phyloP scores from a whole-genome alignment of 148 eudicot genomes.

The Rhododendron molle region DNA sequence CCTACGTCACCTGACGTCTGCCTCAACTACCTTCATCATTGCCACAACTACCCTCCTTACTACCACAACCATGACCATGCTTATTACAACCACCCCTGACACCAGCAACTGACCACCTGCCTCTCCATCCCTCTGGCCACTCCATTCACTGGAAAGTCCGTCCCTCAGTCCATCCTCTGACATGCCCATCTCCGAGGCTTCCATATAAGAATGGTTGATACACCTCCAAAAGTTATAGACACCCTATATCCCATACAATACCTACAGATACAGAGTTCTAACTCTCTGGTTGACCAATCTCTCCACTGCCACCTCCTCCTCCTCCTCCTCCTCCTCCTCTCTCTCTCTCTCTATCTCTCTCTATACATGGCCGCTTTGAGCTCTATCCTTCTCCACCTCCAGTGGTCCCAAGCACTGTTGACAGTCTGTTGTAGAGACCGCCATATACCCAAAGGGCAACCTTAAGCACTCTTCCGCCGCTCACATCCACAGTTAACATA shows the following conservation, averaged over 20 bases:
- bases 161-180: not conserved
- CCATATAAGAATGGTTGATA: not conserved
- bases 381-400: not conserved
- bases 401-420: not conserved
- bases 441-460: not conserved
- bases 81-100: not conserved
- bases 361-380: not conserved
- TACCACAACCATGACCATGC: not conserved
- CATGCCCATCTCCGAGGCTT: not conserved
- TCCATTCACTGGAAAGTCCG: not conserved
- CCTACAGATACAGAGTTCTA: too few relatives aligned
- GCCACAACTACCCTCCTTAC: not conserved
- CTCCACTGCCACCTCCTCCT: not conserved
- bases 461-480: not conserved
- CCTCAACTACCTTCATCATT: not conserved
- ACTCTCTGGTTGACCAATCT: too few relatives aligned
- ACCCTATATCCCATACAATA: not conserved
- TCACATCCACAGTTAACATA: too few relatives aligned
- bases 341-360: not conserved
- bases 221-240: not conserved
- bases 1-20: not conserved
- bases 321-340: too few relatives aligned
- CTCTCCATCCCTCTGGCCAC: not conserved
- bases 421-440: not conserved
- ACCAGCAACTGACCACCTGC: not conserved